These are phyloP conservation scores for Suhomyces bribrorum DNA, from an alignment of 1,139 yeast genomes.

Conservation along the genomic window DNA sequence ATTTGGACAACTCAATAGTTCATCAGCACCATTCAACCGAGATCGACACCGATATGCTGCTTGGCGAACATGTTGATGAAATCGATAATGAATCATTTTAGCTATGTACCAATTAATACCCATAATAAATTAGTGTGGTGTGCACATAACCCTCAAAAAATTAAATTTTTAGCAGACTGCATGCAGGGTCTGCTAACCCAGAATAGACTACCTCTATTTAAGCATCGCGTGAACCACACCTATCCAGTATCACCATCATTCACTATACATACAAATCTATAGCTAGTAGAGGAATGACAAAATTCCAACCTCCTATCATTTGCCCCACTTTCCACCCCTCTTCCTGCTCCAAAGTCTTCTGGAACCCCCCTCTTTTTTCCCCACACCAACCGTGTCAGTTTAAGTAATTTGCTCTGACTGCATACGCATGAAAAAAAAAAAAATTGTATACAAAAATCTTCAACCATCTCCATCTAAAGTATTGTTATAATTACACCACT, in stretches of 20 bases:
- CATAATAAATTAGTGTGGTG: neutral
- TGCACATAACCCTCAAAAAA: neutral
- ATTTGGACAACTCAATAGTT: conserved; percentile 5
- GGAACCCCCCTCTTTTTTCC: neutral
- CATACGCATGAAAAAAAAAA: neutral
- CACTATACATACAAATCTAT: too few species aligned
- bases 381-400: neutral
- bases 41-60: conserved; percentile 9
- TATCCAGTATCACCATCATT: neutral
- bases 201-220: too few species aligned
- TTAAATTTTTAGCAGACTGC: neutral
- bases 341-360: too few species aligned
- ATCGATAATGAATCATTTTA: conserved; percentile 13
- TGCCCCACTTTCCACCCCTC: too few species aligned
- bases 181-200: neutral
- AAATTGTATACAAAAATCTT: neutral
- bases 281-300: too few species aligned
- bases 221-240: neutral
- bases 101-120: conserved; percentile 3
- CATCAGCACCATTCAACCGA: conserved; percentile 4
- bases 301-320: too few species aligned
- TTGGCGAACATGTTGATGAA: conserved; percentile 7
- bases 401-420: neutral
- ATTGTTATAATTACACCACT: too few species aligned
- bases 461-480: neutral